Conservation (phyloP, 2,329 filamentous ascomycete species). For the Didymella sp. region DNA sequence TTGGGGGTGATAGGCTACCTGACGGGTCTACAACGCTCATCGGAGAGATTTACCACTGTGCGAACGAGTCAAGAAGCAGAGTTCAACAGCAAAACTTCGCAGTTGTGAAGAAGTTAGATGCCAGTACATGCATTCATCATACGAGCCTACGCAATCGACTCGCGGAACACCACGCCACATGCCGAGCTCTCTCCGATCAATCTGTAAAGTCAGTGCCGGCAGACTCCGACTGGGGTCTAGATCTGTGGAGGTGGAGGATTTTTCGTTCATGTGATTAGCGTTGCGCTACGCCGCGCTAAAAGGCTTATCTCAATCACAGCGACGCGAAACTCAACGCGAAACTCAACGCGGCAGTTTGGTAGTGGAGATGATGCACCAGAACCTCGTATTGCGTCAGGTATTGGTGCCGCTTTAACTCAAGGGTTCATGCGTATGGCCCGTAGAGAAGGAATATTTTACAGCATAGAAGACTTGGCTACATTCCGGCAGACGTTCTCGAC, state of each 20-base stretch:
- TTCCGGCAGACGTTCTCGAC: neutral
- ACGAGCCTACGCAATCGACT: slow-evolving; percentile 8
- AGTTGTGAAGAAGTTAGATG: neutral
- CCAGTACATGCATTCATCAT: slow-evolving; percentile 7
- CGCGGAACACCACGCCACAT: neutral
- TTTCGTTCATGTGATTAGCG: neutral
- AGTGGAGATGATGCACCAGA: neutral
- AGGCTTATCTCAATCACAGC: slow-evolving; percentile 9
- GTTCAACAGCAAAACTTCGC: slow-evolving; percentile 10
- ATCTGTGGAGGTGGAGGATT: slow-evolving; percentile 12
- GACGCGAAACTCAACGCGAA: neutral
- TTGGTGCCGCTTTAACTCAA: neutral
- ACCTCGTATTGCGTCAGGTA: neutral
- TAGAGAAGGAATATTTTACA: neutral
- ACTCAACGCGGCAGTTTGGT: neutral
- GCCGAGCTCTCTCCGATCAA: slow-evolving; percentile 10
- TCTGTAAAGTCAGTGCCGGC: neutral
- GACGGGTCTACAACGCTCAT: neutral
- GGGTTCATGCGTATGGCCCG: neutral
- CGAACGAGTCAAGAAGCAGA: slow-evolving; percentile 1
- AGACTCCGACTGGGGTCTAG: slow-evolving; percentile 6
- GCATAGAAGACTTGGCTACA: neutral
- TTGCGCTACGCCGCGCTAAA: slow-evolving; percentile 1
- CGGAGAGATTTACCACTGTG: neutral
- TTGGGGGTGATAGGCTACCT: slow-evolving; percentile 5